Evolutionary conservation across 192 early-diverging fungal species (phyloP), one percentile per base, ranked within the genome.

Genomic region (Thoreauomyces humboldtii): DNA sequence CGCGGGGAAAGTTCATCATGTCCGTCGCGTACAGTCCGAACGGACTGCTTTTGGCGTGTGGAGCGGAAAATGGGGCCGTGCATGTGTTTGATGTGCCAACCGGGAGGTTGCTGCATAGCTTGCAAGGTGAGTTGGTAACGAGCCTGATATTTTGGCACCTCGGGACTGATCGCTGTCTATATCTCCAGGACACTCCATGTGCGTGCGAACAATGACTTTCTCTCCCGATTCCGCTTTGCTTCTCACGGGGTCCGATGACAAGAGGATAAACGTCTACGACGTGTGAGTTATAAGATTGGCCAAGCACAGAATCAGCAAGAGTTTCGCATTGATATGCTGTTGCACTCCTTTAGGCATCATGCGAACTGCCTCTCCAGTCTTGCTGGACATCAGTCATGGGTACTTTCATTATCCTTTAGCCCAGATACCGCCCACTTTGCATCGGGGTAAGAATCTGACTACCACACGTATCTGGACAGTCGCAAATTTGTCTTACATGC

Each of bases 191-290:
- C 91, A 93, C 58, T 81, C 91, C 19, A 80, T 89, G 86, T 79
- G 86, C 38, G 82, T 92, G 4, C 77, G 92, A 50, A 78, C 84
- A n/a, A 43, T 94, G 15, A 72, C 83, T 17, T 94, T 92, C 69
- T 81, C 88, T 0, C 83, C 84, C 7, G 91, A 92, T 64, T 86
- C 83, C 19, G 64, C 75, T 7, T 81, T 80, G 1, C 72, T 92
- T 0, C 65, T 92, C 22, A 87, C 86, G 15, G 90, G 83, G 28
- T 89, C 84, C n/a, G 92, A 94, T 63, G 92, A 94, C 71, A 89
- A 89, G 65, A 80, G 90, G 7, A 87, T 92, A 37, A 78, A 87
- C 59, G 70, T 89, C 7, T 87, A 85, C 74, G 85, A 88, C 67
- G 87, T 89, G 56, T 82, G 69, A 63, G 67, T 61, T 33, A 50